Conservation (phyloP, 2,329 filamentous ascomycete species). For the Ceratocystis variospora region DNA sequence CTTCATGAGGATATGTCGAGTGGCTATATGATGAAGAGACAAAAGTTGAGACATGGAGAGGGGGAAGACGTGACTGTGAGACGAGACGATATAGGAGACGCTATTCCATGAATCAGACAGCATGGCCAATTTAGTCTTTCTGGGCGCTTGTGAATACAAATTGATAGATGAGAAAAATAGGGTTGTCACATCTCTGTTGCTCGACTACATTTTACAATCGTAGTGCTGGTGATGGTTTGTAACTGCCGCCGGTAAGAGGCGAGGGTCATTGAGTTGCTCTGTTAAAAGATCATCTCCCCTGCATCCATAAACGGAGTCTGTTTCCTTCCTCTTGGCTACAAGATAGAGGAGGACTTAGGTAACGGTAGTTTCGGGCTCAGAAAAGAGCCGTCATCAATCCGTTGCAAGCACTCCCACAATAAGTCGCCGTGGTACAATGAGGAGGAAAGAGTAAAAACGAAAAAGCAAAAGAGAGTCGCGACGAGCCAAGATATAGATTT, state of each 20-base stretch:
- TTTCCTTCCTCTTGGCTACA: slow-evolving; percentile 46
- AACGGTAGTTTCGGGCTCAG: slow-evolving; percentile 25
- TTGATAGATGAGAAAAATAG: neutral
- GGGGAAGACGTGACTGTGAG: too few relatives aligned
- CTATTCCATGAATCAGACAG: too few relatives aligned
- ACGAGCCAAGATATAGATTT: slow-evolving; percentile 21
- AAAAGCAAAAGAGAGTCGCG: slow-evolving; percentile 21
- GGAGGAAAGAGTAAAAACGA: slow-evolving; percentile 32
- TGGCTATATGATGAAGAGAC: neutral
- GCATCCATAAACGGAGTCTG: slow-evolving; percentile 57
- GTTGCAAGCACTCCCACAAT: slow-evolving; percentile 56
- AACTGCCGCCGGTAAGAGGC: slow-evolving; percentile 63
- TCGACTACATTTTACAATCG: neutral
- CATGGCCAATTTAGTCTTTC: neutral
- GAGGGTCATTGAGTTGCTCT: slow-evolving; percentile 41
- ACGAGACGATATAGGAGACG: too few relatives aligned
- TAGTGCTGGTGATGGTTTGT: slow-evolving; percentile 30
- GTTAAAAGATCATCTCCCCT: slow-evolving; percentile 39
- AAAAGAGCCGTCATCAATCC: slow-evolving; percentile 23
- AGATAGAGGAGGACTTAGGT: slow-evolving; percentile 59
- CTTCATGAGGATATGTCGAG: neutral
- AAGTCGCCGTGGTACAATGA: slow-evolving; percentile 54
- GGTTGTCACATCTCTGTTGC: neutral
- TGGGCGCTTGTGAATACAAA: neutral
- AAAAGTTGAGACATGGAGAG: slow-evolving; percentile 22